Evolutionary conservation across 1,139 yeast species (phyloP).

Genomic region (Candida dubliniensis): DNA sequence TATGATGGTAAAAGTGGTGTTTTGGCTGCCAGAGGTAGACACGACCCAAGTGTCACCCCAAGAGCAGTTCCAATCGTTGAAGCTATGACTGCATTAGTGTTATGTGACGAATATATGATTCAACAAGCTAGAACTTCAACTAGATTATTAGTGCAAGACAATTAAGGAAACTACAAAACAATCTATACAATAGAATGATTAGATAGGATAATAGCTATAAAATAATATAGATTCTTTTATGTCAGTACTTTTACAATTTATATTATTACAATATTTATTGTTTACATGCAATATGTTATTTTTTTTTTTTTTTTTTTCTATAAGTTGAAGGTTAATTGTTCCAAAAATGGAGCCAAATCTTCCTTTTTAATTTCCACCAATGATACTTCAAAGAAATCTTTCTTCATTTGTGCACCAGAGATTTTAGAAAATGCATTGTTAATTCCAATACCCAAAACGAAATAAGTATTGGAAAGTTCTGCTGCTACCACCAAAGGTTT

Average conservation of each 20-base stretch:
- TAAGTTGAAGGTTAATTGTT: constrained; percentile 52
- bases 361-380: constrained; percentile 87
- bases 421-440: constrained; percentile 73
- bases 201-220: background rate
- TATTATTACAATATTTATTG: background rate
- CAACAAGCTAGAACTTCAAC: constrained; percentile 78
- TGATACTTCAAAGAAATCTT: constrained; percentile 93
- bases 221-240: background rate
- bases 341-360: constrained; percentile 85
- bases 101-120: constrained; percentile 80
- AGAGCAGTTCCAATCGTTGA: constrained; percentile 98
- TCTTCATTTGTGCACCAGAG: constrained; percentile 84
- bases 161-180: constrained; percentile 1
- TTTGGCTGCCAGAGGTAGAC: constrained; percentile 95
- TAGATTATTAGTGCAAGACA: constrained; percentile 16
- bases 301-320: constrained; percentile 28
- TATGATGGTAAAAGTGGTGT: constrained; percentile 87
- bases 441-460: constrained; percentile 80
- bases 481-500: constrained; percentile 89
- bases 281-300: background rate
- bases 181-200: background rate
- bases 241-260: background rate
- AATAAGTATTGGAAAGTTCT: constrained; percentile 70
- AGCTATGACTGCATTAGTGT: constrained; percentile 93
- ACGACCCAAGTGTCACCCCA: constrained; percentile 97